Conservation (phyloP, 2,329 filamentous ascomycete genomes). For the Phaeosphaeria sp. region DNA sequence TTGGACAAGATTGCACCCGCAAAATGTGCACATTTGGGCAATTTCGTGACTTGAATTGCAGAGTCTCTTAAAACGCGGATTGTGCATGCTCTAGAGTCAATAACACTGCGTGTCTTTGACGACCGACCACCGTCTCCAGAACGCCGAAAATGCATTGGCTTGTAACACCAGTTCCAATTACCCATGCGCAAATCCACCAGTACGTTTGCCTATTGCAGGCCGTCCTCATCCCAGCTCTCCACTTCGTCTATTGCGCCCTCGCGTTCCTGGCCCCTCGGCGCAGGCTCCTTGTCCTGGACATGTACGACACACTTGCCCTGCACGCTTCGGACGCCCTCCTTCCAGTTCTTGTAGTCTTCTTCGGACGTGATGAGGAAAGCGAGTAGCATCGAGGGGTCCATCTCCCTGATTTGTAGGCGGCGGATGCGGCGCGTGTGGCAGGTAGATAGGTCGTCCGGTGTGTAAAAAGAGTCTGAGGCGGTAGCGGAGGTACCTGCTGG, state of each 20-base stretch:
- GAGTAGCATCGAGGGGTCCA: slow-evolving; percentile 98
- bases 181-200: background rate
- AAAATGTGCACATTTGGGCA: too few species aligned
- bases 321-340: slow-evolving; percentile 73
- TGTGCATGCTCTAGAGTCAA: background rate
- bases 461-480: slow-evolving; percentile 59
- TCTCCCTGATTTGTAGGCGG: slow-evolving; percentile 82
- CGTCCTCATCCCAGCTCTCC: slow-evolving; percentile 75
- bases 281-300: slow-evolving; percentile 73
- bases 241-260: slow-evolving; percentile 86
- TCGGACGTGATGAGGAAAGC: slow-evolving; percentile 86
- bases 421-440: slow-evolving; percentile 89
- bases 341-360: slow-evolving; percentile 85
- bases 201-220: slow-evolving; percentile 22
- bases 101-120: background rate
- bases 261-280: slow-evolving; percentile 63
- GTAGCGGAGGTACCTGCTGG: slow-evolving; percentile 3
- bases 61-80: background rate
- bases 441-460: slow-evolving; percentile 75
- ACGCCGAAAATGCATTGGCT: background rate
- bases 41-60: too few species aligned
- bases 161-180: background rate
- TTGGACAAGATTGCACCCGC: too few species aligned
- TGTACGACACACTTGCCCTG: slow-evolving; percentile 82
- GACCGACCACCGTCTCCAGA: background rate